Conservation (phyloP, 345 rosid species). For the Salix dunnii region DNA sequence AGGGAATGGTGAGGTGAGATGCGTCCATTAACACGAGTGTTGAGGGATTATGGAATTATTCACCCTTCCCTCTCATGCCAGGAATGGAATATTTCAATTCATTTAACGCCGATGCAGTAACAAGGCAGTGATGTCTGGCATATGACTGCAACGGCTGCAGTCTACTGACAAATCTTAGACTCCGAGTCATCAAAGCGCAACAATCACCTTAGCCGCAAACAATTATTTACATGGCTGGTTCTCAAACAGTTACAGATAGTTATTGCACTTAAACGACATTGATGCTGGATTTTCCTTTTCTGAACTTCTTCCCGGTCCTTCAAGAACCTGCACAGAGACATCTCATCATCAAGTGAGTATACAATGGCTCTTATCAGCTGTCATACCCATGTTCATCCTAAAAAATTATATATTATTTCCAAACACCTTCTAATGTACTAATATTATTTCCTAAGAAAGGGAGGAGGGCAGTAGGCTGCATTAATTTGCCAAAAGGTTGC, state of each 20-base stretch:
- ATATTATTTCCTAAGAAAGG: background rate
- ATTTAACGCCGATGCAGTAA: background rate
- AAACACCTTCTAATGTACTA: background rate
- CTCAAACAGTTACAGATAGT: background rate
- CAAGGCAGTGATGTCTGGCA: background rate
- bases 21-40: background rate
- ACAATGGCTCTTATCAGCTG: too few relatives aligned
- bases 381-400: background rate
- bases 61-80: background rate
- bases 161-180: background rate
- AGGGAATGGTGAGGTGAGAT: background rate
- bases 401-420: background rate
- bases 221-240: constrained; percentile 22
- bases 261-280: constrained; percentile 39
- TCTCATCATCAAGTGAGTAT: background rate
- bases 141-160: background rate
- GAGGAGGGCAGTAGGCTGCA: background rate
- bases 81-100: background rate
- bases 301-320: constrained; percentile 88
- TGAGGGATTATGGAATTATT: background rate
- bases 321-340: constrained; percentile 49
- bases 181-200: background rate
- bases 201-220: background rate
- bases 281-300: constrained; percentile 51
- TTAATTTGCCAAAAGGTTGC: background rate